Base-by-base conservation (phyloP, 768 basidiomycete genomes). In the Phanerochaete carnosa region DNA sequence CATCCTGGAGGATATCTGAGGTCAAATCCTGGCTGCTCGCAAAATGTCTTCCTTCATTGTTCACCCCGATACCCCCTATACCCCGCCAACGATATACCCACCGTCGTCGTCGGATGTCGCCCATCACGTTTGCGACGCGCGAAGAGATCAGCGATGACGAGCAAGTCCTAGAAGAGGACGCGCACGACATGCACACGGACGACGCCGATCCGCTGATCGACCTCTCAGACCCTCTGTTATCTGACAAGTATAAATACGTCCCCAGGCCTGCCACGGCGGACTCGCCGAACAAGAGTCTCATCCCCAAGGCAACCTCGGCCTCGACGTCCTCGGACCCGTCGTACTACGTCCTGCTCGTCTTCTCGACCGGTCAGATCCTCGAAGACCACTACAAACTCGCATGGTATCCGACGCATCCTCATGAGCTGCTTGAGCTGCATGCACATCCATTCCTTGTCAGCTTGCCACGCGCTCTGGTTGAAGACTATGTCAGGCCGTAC, bases 391-490 rank as follows among this genome's bases (percentile, higher is more conserved):
- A 80, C 47, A 62, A 75, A 11, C 67, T 83, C 26, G 73, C 80
- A 0, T 87, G 84, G 80, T 90, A 89, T 66, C 75, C 80, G 43
- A 66, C 91, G 23, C 73, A 76, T 7, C 80, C 86, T 0, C 76
- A 84, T 63, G 90, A 92, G 64, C 78, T 92, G 2, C 77, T 92
- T 23, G 90, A 92, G 66, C 70, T 92, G 19, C 89, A 92, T 59
- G 76, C 78, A 7, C 61, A 57, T 1, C 59, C 63, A 13, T 61
- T 53, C 45, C 62, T 84, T 43, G 74, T 80, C 2, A 69, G 69
- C 3, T 75, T 89, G 0, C 81, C 78, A 1, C 73, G 82, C 22
- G 68, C 73, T 25, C 53, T 69, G 39, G 64, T 76, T 19, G 65
- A 69, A 47, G 74, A 77, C 6, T 88, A 88, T 63, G 71, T 80